Evolutionary conservation across 148 eudicot species (phyloP).

Genomic region (Selenicereus undatus): DNA sequence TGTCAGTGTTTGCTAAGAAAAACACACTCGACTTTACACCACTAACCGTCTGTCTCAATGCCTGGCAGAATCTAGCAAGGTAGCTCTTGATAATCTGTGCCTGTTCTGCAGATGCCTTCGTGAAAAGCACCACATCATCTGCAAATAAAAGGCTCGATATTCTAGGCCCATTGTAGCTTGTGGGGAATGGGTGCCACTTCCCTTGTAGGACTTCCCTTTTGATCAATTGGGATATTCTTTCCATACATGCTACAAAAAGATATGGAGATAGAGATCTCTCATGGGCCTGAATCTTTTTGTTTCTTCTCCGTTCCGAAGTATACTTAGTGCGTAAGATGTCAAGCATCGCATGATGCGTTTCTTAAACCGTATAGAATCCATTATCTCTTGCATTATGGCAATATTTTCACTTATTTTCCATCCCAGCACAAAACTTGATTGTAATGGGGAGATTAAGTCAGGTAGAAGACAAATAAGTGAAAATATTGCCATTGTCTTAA

Average conservation of each 20-base stretch:
- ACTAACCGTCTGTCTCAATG: not conserved
- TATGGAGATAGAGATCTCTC: not conserved
- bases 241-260: not conserved
- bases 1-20: not conserved
- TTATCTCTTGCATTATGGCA: not conserved
- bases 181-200: not conserved
- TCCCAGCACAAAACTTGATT: no score
- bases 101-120: not conserved
- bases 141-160: not conserved
- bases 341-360: not conserved
- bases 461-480: no score
- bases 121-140: not conserved
- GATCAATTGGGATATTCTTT: not conserved
- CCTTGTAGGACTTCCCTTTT: not conserved
- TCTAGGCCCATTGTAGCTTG: not conserved
- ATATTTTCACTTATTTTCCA: no score
- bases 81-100: not conserved
- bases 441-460: no score
- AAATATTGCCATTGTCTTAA: no score
- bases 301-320: not conserved
- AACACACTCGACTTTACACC: not conserved
- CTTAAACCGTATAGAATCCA: not conserved
- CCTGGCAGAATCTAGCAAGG: not conserved
- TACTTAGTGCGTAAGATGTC: not conserved
- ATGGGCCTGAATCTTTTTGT: not conserved